Percentiles rank a stretch among this genome's conserved stretches.
Evolutionary conservation across 2,329 filamentous ascomycete species (phyloP).

Genomic region (Epichloe sibirici): DNA sequence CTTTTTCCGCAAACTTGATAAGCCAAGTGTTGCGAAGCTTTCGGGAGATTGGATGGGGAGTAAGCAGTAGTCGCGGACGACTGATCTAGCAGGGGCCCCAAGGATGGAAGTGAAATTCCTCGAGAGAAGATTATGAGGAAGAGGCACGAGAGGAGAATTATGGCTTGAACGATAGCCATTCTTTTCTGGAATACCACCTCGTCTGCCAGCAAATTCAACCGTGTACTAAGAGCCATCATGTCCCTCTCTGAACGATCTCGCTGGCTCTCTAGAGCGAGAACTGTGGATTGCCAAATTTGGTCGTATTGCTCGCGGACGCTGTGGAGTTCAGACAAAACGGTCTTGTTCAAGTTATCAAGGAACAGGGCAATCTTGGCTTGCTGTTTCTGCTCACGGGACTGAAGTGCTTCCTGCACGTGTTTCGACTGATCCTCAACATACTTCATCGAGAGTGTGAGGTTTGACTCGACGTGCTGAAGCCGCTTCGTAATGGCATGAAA

Average conservation of each 20-base stretch:
- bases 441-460: conserved; percentile 81
- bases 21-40: conserved; percentile 7
- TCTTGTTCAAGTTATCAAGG: conserved; percentile 73
- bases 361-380: conserved; percentile 72
- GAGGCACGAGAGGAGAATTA: conserved; percentile 76
- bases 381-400: conserved; percentile 78
- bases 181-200: conserved; percentile 80
- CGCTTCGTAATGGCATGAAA: conserved; percentile 96
- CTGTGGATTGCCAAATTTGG: conserved; percentile 90
- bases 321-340: conserved; percentile 69
- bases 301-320: conserved; percentile 79
- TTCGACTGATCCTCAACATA: conserved; percentile 96
- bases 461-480: conserved; percentile 79
- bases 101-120: conserved; percentile 28
- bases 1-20: not conserved
- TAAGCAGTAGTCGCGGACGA: conserved; percentile 11
- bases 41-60: conserved; percentile 10
- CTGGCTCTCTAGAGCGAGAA: conserved; percentile 81
- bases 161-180: conserved; percentile 84
- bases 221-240: conserved; percentile 65
- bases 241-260: conserved; percentile 75
- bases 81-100: conserved; percentile 19
- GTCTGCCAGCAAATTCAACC: conserved; percentile 83
- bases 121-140: conserved; percentile 74
- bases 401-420: conserved; percentile 76